Percentiles rank a stretch among this genome's conserved stretches.
phyloP scores from a whole-genome alignment of 768 basidiomycete species.

The Daedaleopsis nitida region DNA sequence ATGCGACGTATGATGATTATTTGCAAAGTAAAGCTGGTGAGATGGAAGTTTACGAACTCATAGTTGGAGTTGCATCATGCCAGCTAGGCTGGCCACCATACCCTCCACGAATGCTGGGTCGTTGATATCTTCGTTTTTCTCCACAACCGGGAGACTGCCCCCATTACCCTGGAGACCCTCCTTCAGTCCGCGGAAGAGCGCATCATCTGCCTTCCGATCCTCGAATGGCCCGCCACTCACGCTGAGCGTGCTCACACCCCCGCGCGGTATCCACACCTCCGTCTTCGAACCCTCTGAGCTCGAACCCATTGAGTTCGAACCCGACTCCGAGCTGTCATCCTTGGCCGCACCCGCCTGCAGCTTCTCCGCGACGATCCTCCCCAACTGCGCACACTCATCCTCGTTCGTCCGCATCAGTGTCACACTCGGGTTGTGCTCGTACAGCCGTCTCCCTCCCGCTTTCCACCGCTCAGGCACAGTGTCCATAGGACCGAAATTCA shows the following conservation, averaged over 20 bases:
- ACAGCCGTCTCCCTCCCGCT: constrained; percentile 1
- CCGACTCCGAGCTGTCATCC: no score
- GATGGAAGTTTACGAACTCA: no score
- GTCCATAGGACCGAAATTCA: constrained; percentile 22
- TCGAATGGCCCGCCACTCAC: constrained; percentile 9
- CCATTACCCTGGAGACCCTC: neutral
- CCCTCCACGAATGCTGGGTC: constrained; percentile 17
- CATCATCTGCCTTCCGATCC: constrained; percentile 18
- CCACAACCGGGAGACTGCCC: constrained; percentile 8
- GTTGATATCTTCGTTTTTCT: constrained; percentile 16
- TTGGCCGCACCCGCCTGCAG: neutral
- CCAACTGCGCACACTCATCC: constrained; percentile 18
- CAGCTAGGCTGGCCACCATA: constrained; percentile 12
- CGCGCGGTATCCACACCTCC: constrained; percentile 21
- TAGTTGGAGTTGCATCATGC: constrained; percentile 11
- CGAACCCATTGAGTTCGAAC: no score
- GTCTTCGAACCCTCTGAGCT: constrained; percentile 3
- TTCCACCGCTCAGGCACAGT: constrained; percentile 14
- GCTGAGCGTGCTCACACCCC: constrained; percentile 17
- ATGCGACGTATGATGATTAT: no score
- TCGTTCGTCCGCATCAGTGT: constrained; percentile 23
- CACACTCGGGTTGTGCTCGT: constrained; percentile 19
- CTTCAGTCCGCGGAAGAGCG: constrained; percentile 11
- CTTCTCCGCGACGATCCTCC: constrained; percentile 14
- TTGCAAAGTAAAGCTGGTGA: no score